Base-by-base conservation (phyloP, 306 rosid species). In the Macrotyloma uniflorum region DNA sequence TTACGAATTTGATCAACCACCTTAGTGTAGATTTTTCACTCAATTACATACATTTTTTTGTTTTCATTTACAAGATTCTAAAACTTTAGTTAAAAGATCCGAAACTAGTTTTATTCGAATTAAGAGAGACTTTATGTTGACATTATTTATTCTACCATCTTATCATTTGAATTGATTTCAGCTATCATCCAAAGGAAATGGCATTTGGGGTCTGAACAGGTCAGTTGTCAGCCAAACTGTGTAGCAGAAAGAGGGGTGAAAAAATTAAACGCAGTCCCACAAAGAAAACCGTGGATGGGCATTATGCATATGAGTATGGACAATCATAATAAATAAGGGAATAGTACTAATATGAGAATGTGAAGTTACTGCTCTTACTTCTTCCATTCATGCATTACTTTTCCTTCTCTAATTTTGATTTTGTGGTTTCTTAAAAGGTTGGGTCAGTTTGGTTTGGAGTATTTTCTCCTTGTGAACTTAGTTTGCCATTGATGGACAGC, bases 401-500 rank as follows among this genome's bases (percentile, higher is more conserved):
- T 63, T 30, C 35, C 42, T 40, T n/a, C n/a, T n/a, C n/a, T n/a
- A n/a, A n/a, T n/a, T 51, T 74, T 61, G 40, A 79, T 32, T 50
- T n/a, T 33, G 71, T 67, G 68, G 73, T 65, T 14, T 42, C 45
- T 51, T 22, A 9, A 3, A 0, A 2, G 2, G 30, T 1, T 28
- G 47, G 49, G 43, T 70, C 78, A 69, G 69, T 38, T 9, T 38
- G 43, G 42, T 9, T 9, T 71, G 4, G 33, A 59, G 40, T 57
- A 58, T 68, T 26, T 70, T 46, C 7, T 46, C 1, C 18, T 43
- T 72, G 11, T 12, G 38, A 12, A 66, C 59, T 53, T 28, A 45
- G 8, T 59, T 36, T 62, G 80, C 62, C 38, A 63, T 79, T 71
- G 67, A 77, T 42, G 72, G 67, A 54, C 43, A 72, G 3, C 80